phyloP scores from a whole-genome alignment of 805 yeast species.

The Myxozyma melibiosi region DNA sequence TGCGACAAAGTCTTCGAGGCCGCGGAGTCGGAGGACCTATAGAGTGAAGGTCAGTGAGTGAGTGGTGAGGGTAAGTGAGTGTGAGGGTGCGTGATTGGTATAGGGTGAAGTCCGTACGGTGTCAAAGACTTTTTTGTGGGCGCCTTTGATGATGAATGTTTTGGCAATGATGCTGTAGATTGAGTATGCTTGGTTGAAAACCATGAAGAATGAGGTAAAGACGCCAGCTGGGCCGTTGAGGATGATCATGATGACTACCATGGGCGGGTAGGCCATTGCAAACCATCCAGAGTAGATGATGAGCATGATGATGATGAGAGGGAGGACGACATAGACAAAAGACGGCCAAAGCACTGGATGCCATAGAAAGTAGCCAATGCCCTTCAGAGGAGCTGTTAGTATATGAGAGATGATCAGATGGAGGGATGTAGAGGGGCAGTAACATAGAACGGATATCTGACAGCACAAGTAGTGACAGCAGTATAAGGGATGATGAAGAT shows the following conservation, averaged over 20 bases:
- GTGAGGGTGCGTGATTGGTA: not conserved
- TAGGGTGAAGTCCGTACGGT: conserved; percentile 11
- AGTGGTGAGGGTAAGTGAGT: not conserved
- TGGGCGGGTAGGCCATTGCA: conserved; percentile 25
- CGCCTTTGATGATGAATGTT: conserved; percentile 18
- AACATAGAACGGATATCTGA: conserved; percentile 26
- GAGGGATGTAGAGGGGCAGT: not conserved
- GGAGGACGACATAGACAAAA: conserved; percentile 14
- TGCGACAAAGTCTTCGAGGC: conserved; percentile 46
- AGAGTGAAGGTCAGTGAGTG: too few relatives aligned
- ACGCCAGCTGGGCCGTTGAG: conserved; percentile 28
- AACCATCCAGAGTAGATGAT: conserved; percentile 17
- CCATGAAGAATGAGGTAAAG: conserved; percentile 17
- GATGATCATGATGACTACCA: conserved; percentile 10
- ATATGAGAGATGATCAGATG: not conserved
- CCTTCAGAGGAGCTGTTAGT: conserved; percentile 7
- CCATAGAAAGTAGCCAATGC: conserved; percentile 17
- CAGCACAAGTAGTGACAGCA: conserved; percentile 21
- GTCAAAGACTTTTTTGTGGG: conserved; percentile 22
- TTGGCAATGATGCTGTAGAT: conserved; percentile 18
- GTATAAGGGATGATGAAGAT: conserved; percentile 22
- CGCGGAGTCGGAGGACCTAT: conserved; percentile 42
- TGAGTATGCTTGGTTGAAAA: conserved; percentile 13
- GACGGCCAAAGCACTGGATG: conserved; percentile 33
- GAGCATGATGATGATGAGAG: conserved; percentile 11